phyloP scores from a whole-genome alignment of 306 rosid genomes.

The Castanea sativa region DNA sequence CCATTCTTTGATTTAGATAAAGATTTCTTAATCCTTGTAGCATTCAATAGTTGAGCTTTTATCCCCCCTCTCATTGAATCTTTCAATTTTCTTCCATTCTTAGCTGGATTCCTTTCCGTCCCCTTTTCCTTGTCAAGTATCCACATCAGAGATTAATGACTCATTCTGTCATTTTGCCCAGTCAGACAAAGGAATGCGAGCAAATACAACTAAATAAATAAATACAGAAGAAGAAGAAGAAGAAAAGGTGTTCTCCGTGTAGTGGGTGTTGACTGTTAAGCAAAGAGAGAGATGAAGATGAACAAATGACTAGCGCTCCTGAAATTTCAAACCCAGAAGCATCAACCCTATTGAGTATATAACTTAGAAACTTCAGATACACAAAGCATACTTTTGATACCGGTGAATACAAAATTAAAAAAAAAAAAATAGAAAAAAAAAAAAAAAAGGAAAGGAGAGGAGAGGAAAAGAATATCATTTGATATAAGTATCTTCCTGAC shows the following conservation, averaged over 20 bases:
- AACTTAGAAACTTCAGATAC: slow-evolving; percentile 31
- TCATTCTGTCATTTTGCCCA: too few species aligned
- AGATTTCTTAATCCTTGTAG: too few species aligned
- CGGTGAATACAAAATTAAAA: slow-evolving; percentile 18
- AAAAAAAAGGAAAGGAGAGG: slow-evolving; percentile 17
- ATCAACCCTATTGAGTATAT: slow-evolving; percentile 29
- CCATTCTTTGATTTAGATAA: too few species aligned
- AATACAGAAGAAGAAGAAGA: not conserved
- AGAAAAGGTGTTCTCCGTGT: too few species aligned
- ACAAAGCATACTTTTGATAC: slow-evolving; percentile 34
- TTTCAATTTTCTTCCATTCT: too few species aligned
- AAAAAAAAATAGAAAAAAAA: not conserved
- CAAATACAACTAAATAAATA: too few species aligned
- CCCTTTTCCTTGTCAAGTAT: too few species aligned
- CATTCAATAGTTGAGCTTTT: too few species aligned
- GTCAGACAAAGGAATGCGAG: too few species aligned
- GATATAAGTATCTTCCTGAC: slow-evolving; percentile 36
- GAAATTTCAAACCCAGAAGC: slow-evolving; percentile 28
- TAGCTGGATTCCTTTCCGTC: too few species aligned
- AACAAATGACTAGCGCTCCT: slow-evolving; percentile 18
- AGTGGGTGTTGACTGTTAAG: not conserved
- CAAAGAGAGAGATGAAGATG: slow-evolving; percentile 20
- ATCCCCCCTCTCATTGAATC: too few species aligned
- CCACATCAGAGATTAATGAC: too few species aligned
- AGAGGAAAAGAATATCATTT: slow-evolving; percentile 13